Evolutionary conservation across 768 basidiomycete species (phyloP).

Genomic region (Chlorophyllum brunneum): DNA sequence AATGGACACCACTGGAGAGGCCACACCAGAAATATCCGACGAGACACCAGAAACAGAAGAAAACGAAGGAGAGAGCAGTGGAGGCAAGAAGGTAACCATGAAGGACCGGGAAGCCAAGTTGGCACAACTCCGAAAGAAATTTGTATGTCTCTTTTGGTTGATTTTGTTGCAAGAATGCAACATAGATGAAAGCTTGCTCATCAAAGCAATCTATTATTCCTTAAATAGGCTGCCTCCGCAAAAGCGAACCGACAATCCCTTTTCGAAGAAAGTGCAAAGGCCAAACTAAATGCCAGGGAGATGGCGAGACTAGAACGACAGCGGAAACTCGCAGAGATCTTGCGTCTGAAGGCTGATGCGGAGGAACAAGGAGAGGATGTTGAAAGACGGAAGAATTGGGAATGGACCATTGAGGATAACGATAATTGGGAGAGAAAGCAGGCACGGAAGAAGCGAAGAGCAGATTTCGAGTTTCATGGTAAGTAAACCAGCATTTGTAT

Average conservation of each 20-base stretch:
- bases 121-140: conserved; percentile 69
- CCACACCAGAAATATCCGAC: background rate
- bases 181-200: conserved; percentile 7
- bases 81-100: conserved; percentile 41
- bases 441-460: conserved; percentile 76
- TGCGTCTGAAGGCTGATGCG: conserved; percentile 83
- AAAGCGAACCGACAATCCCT: conserved; percentile 84
- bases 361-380: conserved; percentile 91
- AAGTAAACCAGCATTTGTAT: conserved; percentile 22
- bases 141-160: conserved; percentile 54
- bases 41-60: conserved; percentile 17
- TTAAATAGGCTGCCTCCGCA: conserved; percentile 62
- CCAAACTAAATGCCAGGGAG: conserved; percentile 76
- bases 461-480: conserved; percentile 93
- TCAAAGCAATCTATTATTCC: conserved; percentile 2
- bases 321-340: conserved; percentile 82
- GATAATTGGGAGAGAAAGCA: conserved; percentile 94
- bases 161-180: background rate
- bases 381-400: conserved; percentile 91
- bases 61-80: conserved; percentile 15
- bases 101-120: conserved; percentile 77
- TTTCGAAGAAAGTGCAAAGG: conserved; percentile 77
- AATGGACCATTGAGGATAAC: conserved; percentile 93
- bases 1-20: conserved; percentile 20
- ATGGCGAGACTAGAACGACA: conserved; percentile 83